Percentiles rank a stretch among this genome's conserved stretches.
Evolutionary conservation across 805 yeast genomes (phyloP).

Genomic region (Kazachstania psychrophila): DNA sequence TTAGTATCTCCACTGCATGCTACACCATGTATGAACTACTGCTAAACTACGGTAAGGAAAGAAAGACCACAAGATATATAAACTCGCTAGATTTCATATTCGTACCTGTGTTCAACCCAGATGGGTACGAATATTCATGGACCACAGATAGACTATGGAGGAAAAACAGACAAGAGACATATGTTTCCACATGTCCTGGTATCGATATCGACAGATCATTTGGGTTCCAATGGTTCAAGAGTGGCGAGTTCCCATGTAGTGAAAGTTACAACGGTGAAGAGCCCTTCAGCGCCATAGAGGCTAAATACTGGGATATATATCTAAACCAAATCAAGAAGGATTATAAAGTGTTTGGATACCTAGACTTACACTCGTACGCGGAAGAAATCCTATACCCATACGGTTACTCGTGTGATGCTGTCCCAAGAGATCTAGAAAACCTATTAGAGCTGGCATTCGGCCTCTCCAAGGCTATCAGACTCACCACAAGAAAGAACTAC

Average conservation of each 20-base stretch:
- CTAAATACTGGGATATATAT: constrained; percentile 40
- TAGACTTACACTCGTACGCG: constrained; percentile 79
- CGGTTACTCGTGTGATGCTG: constrained; percentile 64
- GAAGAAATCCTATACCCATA: constrained; percentile 78
- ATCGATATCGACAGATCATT: constrained; percentile 82
- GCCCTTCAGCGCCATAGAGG: constrained; percentile 60
- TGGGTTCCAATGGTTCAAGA: constrained; percentile 59
- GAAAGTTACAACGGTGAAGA: constrained; percentile 74
- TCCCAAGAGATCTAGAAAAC: constrained; percentile 75
- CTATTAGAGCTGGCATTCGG: constrained; percentile 76
- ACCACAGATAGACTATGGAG: constrained; percentile 74
- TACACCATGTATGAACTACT: constrained; percentile 44
- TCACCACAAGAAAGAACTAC: constrained; percentile 54
- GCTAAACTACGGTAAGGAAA: constrained; percentile 35
- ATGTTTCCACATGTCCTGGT: constrained; percentile 60
- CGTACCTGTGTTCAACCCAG: constrained; percentile 82
- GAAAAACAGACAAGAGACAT: constrained; percentile 74
- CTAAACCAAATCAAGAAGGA: constrained; percentile 35
- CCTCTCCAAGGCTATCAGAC: constrained; percentile 60
- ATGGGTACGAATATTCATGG: constrained; percentile 86
- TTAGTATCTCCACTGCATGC: constrained; percentile 60
- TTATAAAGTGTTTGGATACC: constrained; percentile 61
- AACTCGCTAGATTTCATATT: constrained; percentile 60
- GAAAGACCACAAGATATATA: constrained; percentile 39
- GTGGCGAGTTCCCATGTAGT: constrained; percentile 64